A percentile compares a stretch with the other conserved stretches of the same genome.
These are phyloP conservation scores for Albizia julibrissin DNA, from an alignment of 306 rosid genomes.

Conservation along the genomic window DNA sequence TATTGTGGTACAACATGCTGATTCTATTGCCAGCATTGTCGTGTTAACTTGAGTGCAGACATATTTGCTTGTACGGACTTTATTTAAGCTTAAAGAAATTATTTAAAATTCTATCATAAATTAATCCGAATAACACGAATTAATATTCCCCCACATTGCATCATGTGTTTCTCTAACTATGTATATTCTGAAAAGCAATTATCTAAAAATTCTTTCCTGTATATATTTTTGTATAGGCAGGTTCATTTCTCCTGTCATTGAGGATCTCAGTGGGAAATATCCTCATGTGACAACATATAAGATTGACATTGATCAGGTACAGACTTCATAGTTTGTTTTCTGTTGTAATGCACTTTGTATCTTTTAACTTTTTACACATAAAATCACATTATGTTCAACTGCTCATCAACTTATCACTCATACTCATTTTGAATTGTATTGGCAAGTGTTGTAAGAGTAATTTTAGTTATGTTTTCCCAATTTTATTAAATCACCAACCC, in stretches of 20 bases:
- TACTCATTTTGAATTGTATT: background rate
- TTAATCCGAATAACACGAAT: background rate
- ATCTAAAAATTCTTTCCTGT: constrained; percentile 22
- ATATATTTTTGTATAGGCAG: constrained; percentile 59
- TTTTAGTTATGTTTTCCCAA: background rate
- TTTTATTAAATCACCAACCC: background rate
- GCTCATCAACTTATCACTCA: background rate
- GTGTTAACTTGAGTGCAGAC: background rate
- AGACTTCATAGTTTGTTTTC: constrained; percentile 1
- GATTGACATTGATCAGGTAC: constrained; percentile 87
- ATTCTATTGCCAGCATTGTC: background rate
- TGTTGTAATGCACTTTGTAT: background rate
- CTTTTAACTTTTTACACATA: background rate
- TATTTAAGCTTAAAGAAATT: background rate
- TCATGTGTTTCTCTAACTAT: background rate
- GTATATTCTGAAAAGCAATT: background rate
- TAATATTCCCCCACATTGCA: background rate
- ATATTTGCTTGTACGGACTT: background rate
- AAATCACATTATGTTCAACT: background rate
- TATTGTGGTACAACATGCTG: background rate
- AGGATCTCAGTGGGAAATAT: constrained; percentile 60
- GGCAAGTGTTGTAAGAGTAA: background rate
- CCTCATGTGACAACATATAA: constrained; percentile 79
- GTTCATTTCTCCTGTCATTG: constrained; percentile 66
- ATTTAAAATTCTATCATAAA: background rate